Base-by-base conservation (phyloP, 176 grass and related monocot species). In the Musa acuminata region DNA sequence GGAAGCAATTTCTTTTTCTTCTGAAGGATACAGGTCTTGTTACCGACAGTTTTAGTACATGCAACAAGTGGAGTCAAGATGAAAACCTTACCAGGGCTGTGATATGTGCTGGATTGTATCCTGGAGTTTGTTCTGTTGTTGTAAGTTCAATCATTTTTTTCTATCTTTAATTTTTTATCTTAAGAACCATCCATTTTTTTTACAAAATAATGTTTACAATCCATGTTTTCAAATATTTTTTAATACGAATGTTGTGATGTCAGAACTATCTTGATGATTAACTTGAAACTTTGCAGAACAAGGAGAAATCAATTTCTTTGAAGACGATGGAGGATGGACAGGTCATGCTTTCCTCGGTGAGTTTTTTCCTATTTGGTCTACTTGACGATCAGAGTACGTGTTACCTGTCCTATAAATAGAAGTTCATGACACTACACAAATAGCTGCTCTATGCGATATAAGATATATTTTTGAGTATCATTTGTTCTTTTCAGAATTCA, bases 251-350 rank as follows among this genome's bases (percentile, higher is more conserved):
- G 20, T 9, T 70, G 11, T 69, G 43, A 48, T 68, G 25, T 68
- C 14, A 69, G 14, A 49, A 49, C 17, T 48, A 49, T 71, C 2
- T 62, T 59, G 19, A 3, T 82, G 71, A 62, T 81, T 62, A 85
- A 27, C 11, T 71, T 85, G 64, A 63, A 1, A 76, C 26, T 81
- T 81, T 79, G 70, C 71, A 99, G 95, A 99, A 99, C 74, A 99
- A 91, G 82, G 90, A 85, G 82, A 99, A 91, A 80, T 99, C 95
- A 8, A 80, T 94, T 58, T 89, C 88, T 78, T 87, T 99, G 35
- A 99, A 99, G 86, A 99, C 95, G 82, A 94, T 99, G 88, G 95
- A 99, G 67, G 95, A 99, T 54, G 95, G 95, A 1, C 86, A 91
- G 66, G 95, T 99, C 59, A 99, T 99, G 95, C 95, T 99, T 76